These are phyloP conservation scores for Rhododendron henanense DNA, from an alignment of 148 eudicot genomes.

Conservation along the genomic window DNA sequence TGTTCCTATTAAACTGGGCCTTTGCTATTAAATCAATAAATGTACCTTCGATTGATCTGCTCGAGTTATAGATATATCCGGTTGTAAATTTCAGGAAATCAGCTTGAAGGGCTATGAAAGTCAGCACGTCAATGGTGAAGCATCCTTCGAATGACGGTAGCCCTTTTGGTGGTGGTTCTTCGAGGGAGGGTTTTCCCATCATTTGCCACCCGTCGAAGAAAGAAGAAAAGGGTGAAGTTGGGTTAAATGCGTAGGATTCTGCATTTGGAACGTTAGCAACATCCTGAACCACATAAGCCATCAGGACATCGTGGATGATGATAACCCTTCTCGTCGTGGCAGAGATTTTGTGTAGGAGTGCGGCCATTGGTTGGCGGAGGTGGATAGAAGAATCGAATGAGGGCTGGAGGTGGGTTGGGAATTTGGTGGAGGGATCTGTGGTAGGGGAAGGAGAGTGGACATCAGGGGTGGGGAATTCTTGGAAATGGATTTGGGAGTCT, in stretches of 20 bases:
- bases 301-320: conserved; percentile 8
- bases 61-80: conserved; percentile 31
- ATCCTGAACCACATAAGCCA: conserved; percentile 24
- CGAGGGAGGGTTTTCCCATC: conserved; percentile 11
- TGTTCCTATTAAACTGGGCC: conserved; percentile 1
- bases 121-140: conserved; percentile 11
- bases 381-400: background rate
- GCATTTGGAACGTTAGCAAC: background rate
- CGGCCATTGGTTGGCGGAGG: conserved; percentile 6
- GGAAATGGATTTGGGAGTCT: conserved; percentile 4
- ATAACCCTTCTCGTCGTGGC: background rate
- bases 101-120: conserved; percentile 9
- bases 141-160: conserved; percentile 18
- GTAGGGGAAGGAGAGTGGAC: background rate
- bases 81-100: conserved; percentile 9
- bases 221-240: background rate
- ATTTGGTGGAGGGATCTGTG: background rate
- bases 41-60: conserved; percentile 24
- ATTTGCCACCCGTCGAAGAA: background rate
- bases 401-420: conserved; percentile 11
- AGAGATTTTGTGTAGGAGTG: background rate
- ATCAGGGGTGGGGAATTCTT: conserved; percentile 5
- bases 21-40: conserved; percentile 25
- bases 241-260: background rate
- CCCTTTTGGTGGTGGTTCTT: background rate